Conservation (phyloP, 2,329 filamentous ascomycete genomes). For the Xylaria sp. region DNA sequence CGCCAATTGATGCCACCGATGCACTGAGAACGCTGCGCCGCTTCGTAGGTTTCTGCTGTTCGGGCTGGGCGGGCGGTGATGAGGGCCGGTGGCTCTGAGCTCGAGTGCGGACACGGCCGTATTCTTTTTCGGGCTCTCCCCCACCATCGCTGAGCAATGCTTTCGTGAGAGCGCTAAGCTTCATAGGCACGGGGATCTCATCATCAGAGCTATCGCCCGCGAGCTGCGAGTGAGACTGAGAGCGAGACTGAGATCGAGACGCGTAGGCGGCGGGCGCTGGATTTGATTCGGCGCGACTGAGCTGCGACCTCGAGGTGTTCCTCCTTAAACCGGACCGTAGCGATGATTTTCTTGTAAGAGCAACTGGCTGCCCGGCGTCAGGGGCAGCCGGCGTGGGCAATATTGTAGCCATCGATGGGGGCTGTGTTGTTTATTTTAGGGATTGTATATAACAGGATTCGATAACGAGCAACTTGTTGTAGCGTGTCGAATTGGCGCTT, state of each 20-base stretch:
- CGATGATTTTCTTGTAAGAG: constrained; percentile 63
- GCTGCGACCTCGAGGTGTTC: constrained; percentile 58
- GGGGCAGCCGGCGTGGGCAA: constrained; percentile 59
- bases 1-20: constrained; percentile 56
- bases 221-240: constrained; percentile 56
- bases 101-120: constrained; percentile 57
- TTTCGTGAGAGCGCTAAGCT: constrained; percentile 92
- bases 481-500: constrained; percentile 44
- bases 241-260: constrained; percentile 26
- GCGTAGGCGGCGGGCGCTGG: constrained; percentile 49
- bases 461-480: constrained; percentile 30
- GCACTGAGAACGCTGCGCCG: constrained; percentile 62
- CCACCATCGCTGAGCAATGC: constrained; percentile 77
- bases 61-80: constrained; percentile 55
- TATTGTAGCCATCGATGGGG: constrained; percentile 44
- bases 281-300: constrained; percentile 60
- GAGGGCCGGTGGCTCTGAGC: constrained; percentile 56
- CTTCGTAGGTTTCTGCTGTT: constrained; percentile 51
- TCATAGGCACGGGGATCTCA: constrained; percentile 90
- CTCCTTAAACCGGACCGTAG: constrained; percentile 66
- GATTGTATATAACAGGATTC: constrained; percentile 32
- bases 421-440: constrained; percentile 35
- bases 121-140: constrained; percentile 59
- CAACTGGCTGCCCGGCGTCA: constrained; percentile 61
- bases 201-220: constrained; percentile 89